phyloP scores from a whole-genome alignment of 106 monocot genomes.

The Triglochin maritima region DNA sequence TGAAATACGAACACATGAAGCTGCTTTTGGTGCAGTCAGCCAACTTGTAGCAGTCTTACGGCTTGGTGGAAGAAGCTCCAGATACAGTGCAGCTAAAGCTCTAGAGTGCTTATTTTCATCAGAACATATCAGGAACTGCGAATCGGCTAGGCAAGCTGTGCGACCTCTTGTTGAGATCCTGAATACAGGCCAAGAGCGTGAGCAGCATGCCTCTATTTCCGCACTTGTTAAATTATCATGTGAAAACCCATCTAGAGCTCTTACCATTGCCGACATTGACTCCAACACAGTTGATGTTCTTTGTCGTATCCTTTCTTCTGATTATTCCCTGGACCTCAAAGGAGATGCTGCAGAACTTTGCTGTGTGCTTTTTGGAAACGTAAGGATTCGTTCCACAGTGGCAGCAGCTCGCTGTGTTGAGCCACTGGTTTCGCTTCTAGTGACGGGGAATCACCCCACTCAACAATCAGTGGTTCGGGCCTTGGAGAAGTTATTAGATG shows the following conservation, averaged over 20 bases:
- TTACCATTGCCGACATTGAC: constrained; percentile 75
- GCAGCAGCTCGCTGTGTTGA: constrained; percentile 90
- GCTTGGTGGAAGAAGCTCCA: constrained; percentile 85
- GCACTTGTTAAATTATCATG: constrained; percentile 68
- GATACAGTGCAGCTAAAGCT: constrained; percentile 94
- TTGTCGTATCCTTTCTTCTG: constrained; percentile 80
- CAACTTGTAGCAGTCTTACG: constrained; percentile 91
- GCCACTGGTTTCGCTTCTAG: constrained; percentile 68
- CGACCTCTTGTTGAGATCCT: constrained; percentile 92
- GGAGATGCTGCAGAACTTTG: constrained; percentile 95
- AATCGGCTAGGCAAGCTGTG: constrained; percentile 70
- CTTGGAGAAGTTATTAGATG: constrained; percentile 85
- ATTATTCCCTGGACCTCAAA: constrained; percentile 79
- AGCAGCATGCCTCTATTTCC: constrained; percentile 93
- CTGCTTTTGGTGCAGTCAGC: constrained; percentile 66
- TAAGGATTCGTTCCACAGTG: constrained; percentile 68
- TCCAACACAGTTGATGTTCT: constrained; percentile 95
- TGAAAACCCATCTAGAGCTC: constrained; percentile 69
- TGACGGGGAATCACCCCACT: constrained; percentile 44
- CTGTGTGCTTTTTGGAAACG: constrained; percentile 80
- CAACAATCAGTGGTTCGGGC: constrained; percentile 84
- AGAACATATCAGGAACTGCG: constrained; percentile 77
- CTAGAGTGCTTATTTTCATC: constrained; percentile 88
- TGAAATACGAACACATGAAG: constrained; percentile 81
- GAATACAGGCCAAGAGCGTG: constrained; percentile 72